phyloP scores from a whole-genome alignment of 2,329 filamentous ascomycete genomes.

The Pyricularia sp. region DNA sequence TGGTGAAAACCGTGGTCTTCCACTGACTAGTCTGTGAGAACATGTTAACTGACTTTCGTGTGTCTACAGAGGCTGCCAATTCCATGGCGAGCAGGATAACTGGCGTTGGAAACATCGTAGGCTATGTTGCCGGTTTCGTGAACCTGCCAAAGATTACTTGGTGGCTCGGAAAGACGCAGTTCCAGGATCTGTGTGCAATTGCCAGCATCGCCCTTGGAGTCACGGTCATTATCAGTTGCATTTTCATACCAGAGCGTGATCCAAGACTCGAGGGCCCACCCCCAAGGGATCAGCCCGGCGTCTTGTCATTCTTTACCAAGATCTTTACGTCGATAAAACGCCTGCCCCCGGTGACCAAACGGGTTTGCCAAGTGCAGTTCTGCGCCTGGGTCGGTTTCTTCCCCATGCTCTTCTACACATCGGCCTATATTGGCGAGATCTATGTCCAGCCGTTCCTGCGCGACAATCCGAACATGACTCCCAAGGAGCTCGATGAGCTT shows the following conservation, averaged over 20 bases:
- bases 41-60: not conserved
- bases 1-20: not conserved
- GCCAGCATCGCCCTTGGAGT: slow-evolving; percentile 63
- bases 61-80: slow-evolving; percentile 65
- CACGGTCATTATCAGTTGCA: slow-evolving; percentile 63
- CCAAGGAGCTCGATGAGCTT: slow-evolving; percentile 64
- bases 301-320: slow-evolving; percentile 70
- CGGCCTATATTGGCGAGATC: slow-evolving; percentile 87
- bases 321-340: slow-evolving; percentile 68
- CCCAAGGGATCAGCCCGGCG: slow-evolving; percentile 48
- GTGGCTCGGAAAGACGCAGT: slow-evolving; percentile 80
- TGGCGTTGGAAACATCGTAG: slow-evolving; percentile 82
- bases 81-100: slow-evolving; percentile 85
- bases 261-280: slow-evolving; percentile 62
- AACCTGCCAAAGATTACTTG: slow-evolving; percentile 66
- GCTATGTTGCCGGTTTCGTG: slow-evolving; percentile 79
- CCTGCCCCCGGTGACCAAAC: slow-evolving; percentile 72
- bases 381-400: slow-evolving; percentile 95
- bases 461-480: slow-evolving; percentile 67
- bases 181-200: slow-evolving; percentile 84
- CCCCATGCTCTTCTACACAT: slow-evolving; percentile 90
- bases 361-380: slow-evolving; percentile 74
- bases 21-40: not conserved
- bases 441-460: slow-evolving; percentile 78
- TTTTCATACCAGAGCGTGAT: slow-evolving; percentile 67